Conservation (phyloP, 2,329 filamentous ascomycete species). For the Alternaria angustiovoidea region DNA sequence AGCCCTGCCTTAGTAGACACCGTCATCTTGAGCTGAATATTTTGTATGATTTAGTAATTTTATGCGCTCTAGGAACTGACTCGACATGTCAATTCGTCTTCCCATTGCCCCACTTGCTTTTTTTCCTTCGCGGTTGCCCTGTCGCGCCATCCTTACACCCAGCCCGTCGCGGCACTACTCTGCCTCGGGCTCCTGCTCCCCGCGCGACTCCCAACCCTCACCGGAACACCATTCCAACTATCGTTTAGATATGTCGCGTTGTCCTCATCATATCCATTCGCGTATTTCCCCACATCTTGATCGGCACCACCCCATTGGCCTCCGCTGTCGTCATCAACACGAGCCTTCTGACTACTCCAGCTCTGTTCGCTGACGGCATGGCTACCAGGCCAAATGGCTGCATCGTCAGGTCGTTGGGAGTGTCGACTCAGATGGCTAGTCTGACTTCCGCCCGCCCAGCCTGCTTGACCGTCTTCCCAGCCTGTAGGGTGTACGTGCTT, state of each 20-base stretch:
- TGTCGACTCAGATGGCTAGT: background rate
- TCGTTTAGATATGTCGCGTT: slow-evolving; percentile 35
- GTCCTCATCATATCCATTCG: slow-evolving; percentile 31
- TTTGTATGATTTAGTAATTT: background rate
- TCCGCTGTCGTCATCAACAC: slow-evolving; percentile 6
- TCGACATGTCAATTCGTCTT: background rate
- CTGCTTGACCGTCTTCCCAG: background rate
- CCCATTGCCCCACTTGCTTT: background rate
- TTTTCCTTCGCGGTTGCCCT: background rate
- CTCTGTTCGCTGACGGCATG: background rate
- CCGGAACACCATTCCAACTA: slow-evolving; percentile 26
- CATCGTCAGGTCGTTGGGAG: background rate
- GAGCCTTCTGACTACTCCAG: slow-evolving; percentile 4
- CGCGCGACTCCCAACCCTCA: slow-evolving; percentile 22
- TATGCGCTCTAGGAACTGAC: background rate
- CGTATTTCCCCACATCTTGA: slow-evolving; percentile 10
- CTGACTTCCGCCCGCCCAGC: background rate
- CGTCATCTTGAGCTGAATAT: background rate
- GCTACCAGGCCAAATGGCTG: background rate
- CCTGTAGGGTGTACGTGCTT: background rate
- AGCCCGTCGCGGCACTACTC: slow-evolving; percentile 10
- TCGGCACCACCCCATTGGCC: slow-evolving; percentile 6
- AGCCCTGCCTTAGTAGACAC: background rate
- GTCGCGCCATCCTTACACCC: slow-evolving; percentile 6
- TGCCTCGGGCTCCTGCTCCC: background rate